These are phyloP conservation scores for Avena sativa DNA, from an alignment of 176 grass and related monocot species.

Conservation along the genomic window DNA sequence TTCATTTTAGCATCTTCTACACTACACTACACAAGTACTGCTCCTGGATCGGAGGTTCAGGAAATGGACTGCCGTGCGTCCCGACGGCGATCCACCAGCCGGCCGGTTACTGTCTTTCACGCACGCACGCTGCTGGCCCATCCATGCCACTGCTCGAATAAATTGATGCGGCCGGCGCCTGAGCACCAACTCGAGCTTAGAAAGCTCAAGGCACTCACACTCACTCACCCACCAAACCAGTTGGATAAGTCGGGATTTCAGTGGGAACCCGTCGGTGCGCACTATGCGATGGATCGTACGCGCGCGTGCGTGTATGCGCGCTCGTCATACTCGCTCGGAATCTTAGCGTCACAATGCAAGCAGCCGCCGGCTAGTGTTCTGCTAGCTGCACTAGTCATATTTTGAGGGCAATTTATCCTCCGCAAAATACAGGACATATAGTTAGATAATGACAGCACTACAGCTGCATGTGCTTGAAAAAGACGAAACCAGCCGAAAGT, in stretches of 20 bases:
- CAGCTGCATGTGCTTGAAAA: not conserved
- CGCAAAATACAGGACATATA: not conserved
- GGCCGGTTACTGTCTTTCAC: not conserved
- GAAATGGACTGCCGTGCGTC: not conserved
- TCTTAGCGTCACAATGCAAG: not conserved
- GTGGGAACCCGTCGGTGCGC: not conserved
- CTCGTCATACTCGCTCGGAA: not conserved
- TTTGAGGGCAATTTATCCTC: not conserved
- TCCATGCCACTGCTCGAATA: not conserved
- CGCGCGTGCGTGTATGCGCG: not conserved
- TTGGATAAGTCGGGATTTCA: not conserved
- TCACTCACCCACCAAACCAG: not conserved
- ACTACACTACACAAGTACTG: not conserved
- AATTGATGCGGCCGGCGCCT: not conserved
- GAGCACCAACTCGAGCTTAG: not conserved
- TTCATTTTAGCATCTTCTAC: not conserved
- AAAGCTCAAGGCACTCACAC: constrained; percentile 3
- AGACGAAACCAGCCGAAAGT: not conserved
- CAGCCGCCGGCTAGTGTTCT: not conserved
- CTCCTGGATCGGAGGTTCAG: not conserved
- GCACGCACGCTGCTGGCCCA: not conserved
- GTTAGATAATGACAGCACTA: not conserved
- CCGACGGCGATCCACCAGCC: not conserved
- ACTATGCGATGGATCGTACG: constrained; percentile 2
- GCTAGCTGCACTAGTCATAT: not conserved